Conservation (phyloP, 1,284 basidiomycete genomes). For the Anthracocystis setariae region DNA sequence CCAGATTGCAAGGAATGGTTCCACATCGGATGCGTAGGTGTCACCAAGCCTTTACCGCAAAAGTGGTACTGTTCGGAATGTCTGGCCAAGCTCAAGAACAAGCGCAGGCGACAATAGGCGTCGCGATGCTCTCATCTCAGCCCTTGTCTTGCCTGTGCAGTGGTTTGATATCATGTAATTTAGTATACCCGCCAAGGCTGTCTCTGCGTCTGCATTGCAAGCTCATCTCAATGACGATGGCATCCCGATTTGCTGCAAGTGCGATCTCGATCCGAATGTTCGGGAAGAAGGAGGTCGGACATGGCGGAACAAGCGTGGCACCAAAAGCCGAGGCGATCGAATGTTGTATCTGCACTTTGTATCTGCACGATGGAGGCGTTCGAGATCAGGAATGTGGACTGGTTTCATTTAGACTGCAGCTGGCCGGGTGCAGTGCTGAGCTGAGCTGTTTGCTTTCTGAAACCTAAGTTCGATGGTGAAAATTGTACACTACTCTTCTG, state of each 20-base stretch:
- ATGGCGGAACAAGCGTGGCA: constrained; percentile 3
- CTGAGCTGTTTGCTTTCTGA: too few species aligned
- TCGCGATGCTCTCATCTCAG: background rate
- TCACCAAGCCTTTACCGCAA: constrained; percentile 63
- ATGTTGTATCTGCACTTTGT: too few species aligned
- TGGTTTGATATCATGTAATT: background rate
- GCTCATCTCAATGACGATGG: background rate
- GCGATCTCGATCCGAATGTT: constrained; percentile 3
- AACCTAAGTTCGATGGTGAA: too few species aligned
- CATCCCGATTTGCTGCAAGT: constrained; percentile 3
- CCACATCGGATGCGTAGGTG: constrained; percentile 66
- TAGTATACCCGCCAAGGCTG: background rate
- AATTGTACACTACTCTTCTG: too few species aligned
- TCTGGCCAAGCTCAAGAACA: constrained; percentile 50
- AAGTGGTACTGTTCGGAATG: constrained; percentile 64
- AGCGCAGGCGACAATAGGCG: constrained; percentile 30
- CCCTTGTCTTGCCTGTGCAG: too few species aligned
- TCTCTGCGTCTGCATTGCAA: too few species aligned
- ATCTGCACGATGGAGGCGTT: background rate
- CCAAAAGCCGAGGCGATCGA: constrained; percentile 4
- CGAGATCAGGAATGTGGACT: background rate
- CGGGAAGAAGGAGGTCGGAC: background rate
- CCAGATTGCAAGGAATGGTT: constrained; percentile 67
- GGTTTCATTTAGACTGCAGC: too few species aligned
- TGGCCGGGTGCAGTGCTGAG: too few species aligned